Percentiles rank a stretch among this genome's conserved stretches.
phyloP scores from a whole-genome alignment of 805 yeast genomes.

The Torulaspora franciscae region DNA sequence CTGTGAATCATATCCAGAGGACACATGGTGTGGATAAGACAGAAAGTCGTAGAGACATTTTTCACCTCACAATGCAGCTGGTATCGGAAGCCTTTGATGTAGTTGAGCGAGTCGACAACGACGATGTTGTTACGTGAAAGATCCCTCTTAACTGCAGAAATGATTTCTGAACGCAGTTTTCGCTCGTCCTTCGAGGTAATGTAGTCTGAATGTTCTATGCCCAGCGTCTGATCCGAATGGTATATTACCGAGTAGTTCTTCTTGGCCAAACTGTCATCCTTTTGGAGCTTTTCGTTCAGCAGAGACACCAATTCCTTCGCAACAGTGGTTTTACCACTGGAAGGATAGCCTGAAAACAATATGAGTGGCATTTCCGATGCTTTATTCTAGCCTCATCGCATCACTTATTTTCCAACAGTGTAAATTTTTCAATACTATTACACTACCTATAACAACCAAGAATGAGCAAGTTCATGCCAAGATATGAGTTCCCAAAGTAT shows the following conservation, averaged over 20 bases:
- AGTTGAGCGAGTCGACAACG: slow-evolving; percentile 77
- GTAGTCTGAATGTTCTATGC: slow-evolving; percentile 64
- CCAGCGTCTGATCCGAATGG: slow-evolving; percentile 74
- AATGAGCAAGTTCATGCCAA: slow-evolving; percentile 51
- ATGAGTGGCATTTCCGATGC: slow-evolving; percentile 67
- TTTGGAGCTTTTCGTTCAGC: slow-evolving; percentile 44
- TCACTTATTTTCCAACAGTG: not conserved
- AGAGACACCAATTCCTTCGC: slow-evolving; percentile 50
- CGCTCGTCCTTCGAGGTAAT: slow-evolving; percentile 72
- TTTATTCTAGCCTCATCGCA: slow-evolving; percentile 1
- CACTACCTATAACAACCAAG: slow-evolving; percentile 2
- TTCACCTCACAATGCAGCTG: slow-evolving; percentile 93
- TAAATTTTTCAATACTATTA: slow-evolving; percentile 3
- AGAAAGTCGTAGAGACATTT: slow-evolving; percentile 71
- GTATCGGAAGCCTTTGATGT: slow-evolving; percentile 92
- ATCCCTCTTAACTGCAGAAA: slow-evolving; percentile 84
- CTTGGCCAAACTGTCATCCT: slow-evolving; percentile 39
- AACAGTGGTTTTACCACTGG: slow-evolving; percentile 76
- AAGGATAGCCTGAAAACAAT: slow-evolving; percentile 78
- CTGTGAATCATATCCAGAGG: slow-evolving; percentile 56
- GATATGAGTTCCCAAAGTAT: slow-evolving; percentile 68
- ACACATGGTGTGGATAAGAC: slow-evolving; percentile 74
- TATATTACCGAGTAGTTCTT: slow-evolving; percentile 53
- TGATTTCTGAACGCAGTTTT: slow-evolving; percentile 73
- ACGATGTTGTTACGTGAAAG: slow-evolving; percentile 66